A percentile compares a stretch with the other conserved stretches of the same genome.
Evolutionary conservation across 2,329 filamentous ascomycete species (phyloP).

Genomic region (Paracoccidioides brasiliensis): DNA sequence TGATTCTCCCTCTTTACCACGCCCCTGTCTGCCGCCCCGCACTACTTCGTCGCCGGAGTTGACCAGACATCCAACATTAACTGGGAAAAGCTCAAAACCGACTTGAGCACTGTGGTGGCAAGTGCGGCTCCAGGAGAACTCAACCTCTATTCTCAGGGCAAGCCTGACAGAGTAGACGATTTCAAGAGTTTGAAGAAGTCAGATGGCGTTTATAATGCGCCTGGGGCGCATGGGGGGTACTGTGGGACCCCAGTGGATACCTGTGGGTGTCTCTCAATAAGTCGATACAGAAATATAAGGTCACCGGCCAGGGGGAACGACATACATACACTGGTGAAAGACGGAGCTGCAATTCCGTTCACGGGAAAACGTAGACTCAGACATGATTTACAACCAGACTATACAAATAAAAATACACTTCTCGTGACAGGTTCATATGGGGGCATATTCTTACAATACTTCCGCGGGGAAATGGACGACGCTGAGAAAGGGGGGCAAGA

Average conservation of each 20-base stretch:
- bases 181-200: constrained; percentile 6
- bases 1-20: not conserved
- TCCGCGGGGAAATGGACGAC: constrained; percentile 8
- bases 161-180: constrained; percentile 7
- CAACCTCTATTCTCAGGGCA: constrained; percentile 10
- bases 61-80: constrained; percentile 27
- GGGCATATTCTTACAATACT: constrained; percentile 9
- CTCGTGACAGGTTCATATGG: constrained; percentile 12
- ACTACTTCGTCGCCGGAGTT: constrained; percentile 12
- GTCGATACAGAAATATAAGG: constrained; percentile 5
- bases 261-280: constrained; percentile 6
- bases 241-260: constrained; percentile 7
- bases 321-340: constrained; percentile 3
- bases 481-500: constrained; percentile 5
- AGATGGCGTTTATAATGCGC: not conserved
- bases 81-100: constrained; percentile 32
- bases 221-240: constrained; percentile 6
- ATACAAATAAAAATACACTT: constrained; percentile 9
- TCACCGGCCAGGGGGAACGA: constrained; percentile 3
- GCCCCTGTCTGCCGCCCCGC: constrained; percentile 3
- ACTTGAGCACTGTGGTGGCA: constrained; percentile 7
- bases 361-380: constrained; percentile 8
- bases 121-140: constrained; percentile 11
- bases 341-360: constrained; percentile 1
- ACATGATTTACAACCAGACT: constrained; percentile 12